Percentiles rank a stretch among this genome's conserved stretches.
Conservation (phyloP, 305 asterid genomes). For the Fraxinus xanthoxyloides region DNA sequence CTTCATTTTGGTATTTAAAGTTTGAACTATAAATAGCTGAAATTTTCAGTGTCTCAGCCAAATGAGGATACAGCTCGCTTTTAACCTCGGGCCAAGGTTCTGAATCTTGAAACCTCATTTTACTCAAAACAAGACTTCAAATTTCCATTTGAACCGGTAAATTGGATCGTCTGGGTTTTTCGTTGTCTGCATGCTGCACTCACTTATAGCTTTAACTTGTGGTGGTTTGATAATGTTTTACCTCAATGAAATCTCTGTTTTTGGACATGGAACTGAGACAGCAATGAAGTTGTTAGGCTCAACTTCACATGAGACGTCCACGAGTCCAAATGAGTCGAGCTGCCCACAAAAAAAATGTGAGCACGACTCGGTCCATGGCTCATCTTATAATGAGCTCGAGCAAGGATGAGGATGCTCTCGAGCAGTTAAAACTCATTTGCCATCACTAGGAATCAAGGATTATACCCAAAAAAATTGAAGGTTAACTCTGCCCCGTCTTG, state of each 20-base stretch:
- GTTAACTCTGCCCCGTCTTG: not conserved
- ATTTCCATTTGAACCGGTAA: not conserved
- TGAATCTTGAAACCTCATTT: not conserved
- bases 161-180: conserved; percentile 56
- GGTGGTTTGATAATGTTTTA: conserved; percentile 62
- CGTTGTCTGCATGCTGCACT: conserved; percentile 51
- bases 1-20: not conserved
- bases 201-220: conserved; percentile 39
- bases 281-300: conserved; percentile 58
- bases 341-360: not conserved
- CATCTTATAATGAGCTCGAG: not conserved
- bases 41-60: not conserved
- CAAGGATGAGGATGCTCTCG: not conserved
- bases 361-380: not conserved
- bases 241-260: conserved; percentile 44
- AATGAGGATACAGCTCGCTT: not conserved
- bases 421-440: not conserved
- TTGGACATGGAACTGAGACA: conserved; percentile 57
- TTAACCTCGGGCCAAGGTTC: not conserved
- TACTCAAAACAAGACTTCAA: not conserved
- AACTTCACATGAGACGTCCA: conserved; percentile 23
- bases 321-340: not conserved
- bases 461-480: not conserved
- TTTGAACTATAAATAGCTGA: not conserved
- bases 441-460: not conserved